Conservation (phyloP, 2,329 filamentous ascomycete genomes). For the Bisporella sp. region DNA sequence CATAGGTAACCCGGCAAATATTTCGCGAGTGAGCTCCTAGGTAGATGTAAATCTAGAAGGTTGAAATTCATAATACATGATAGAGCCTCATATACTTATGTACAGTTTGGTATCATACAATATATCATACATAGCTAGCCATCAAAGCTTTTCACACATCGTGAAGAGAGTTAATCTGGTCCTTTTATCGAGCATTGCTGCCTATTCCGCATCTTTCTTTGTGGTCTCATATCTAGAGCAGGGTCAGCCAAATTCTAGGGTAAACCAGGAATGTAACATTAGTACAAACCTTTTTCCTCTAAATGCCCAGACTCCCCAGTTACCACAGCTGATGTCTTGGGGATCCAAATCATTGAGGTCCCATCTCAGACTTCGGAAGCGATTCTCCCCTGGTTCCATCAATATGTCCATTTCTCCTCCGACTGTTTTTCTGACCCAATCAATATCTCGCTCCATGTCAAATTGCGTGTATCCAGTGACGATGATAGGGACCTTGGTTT, state of each 20-base stretch:
- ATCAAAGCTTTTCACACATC: too few relatives aligned
- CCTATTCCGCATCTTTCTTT: constrained; percentile 15
- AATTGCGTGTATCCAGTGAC: constrained; percentile 93
- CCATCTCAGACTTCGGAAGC: constrained; percentile 90
- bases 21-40: too few relatives aligned
- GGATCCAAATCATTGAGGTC: constrained; percentile 94
- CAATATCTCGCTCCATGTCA: constrained; percentile 88
- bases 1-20: too few relatives aligned
- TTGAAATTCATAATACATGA: too few relatives aligned
- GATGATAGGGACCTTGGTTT: constrained; percentile 92
- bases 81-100: too few relatives aligned
- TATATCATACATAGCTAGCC: too few relatives aligned
- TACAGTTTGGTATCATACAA: too few relatives aligned
- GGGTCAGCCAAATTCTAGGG: constrained; percentile 6
- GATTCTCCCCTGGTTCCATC: constrained; percentile 87
- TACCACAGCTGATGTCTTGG: constrained; percentile 88
- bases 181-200: too few relatives aligned
- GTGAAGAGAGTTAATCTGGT: too few relatives aligned
- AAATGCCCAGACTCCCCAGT: constrained; percentile 97
- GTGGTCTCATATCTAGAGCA: constrained; percentile 27
- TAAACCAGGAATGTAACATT: constrained; percentile 26
- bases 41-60: too few relatives aligned
- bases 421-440: constrained; percentile 81
- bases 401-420: constrained; percentile 88
- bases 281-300: constrained; percentile 75